phyloP scores from a whole-genome alignment of 2,329 filamentous ascomycete species.

The Periconia digitata region DNA sequence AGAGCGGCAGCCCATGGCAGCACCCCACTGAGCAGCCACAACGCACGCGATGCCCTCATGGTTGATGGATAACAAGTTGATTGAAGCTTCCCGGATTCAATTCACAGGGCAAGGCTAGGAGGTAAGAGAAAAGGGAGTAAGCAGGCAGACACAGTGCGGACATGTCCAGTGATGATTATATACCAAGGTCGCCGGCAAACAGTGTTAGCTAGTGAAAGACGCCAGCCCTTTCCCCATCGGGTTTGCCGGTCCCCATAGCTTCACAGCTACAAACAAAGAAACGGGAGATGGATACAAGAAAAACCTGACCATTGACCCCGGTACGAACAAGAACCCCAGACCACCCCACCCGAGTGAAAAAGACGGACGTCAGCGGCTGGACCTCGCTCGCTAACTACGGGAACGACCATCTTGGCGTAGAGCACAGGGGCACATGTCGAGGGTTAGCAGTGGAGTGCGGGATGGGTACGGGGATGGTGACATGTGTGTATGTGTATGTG shows the following conservation, averaged over 20 bases:
- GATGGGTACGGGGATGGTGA: background rate
- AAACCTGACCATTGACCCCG: background rate
- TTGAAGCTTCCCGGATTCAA: no score
- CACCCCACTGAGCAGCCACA: background rate
- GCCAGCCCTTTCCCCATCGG: no score
- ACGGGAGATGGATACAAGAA: background rate
- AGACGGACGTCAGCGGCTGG: background rate
- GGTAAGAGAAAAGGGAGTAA: no score
- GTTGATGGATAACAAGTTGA: no score
- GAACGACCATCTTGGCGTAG: background rate
- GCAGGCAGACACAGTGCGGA: no score
- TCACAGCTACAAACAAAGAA: background rate
- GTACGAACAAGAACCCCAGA: background rate
- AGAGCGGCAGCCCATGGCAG: constrained; percentile 45
- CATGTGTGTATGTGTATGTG: background rate
- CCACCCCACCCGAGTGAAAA: background rate
- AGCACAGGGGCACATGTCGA: no score
- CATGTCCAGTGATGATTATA: no score
- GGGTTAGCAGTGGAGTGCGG: background rate
- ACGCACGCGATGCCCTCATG: background rate
- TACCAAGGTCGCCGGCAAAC: no score
- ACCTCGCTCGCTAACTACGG: background rate
- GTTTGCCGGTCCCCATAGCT: no score
- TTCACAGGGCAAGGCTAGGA: no score
- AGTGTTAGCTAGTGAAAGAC: no score